A percentile compares a stretch with the other conserved stretches of the same genome.
Conservation (phyloP, 1,284 basidiomycete species). For the Anthracocystis walkeri region DNA sequence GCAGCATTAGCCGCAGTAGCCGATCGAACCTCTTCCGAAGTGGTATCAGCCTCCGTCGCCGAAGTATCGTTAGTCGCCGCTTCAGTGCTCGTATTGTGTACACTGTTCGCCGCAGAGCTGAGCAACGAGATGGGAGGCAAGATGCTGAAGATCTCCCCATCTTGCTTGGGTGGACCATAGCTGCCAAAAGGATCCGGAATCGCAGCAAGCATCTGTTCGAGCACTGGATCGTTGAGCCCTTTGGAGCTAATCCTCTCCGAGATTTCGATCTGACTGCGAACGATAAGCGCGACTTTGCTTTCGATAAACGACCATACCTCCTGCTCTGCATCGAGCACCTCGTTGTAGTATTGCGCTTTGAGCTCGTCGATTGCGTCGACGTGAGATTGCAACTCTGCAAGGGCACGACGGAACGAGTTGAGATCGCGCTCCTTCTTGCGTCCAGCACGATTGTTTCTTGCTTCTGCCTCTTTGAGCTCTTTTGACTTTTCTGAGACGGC, state of each 20-base stretch:
- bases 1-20: background rate
- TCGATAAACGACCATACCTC: constrained; percentile 91
- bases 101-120: constrained; percentile 43
- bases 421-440: constrained; percentile 77
- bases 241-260: constrained; percentile 84
- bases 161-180: constrained; percentile 86
- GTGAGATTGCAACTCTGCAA: constrained; percentile 80
- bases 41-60: constrained; percentile 23
- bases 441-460: constrained; percentile 80
- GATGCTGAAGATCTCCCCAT: constrained; percentile 92
- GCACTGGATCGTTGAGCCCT: constrained; percentile 83
- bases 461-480: constrained; percentile 88
- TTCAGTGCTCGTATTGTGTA: constrained; percentile 43
- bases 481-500: constrained; percentile 79
- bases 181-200: constrained; percentile 93
- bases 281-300: constrained; percentile 68
- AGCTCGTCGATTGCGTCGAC: constrained; percentile 87
- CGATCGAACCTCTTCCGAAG: constrained; percentile 9
- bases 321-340: constrained; percentile 91
- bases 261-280: constrained; percentile 64
- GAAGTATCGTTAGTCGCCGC: constrained; percentile 37
- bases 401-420: constrained; percentile 59
- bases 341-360: constrained; percentile 82
- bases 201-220: constrained; percentile 88
- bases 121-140: constrained; percentile 58